Evolutionary conservation across 2,329 filamentous ascomycete species (phyloP), one percentile per base, ranked within the genome.

Genomic region (Ploettnerulaceae sp.): DNA sequence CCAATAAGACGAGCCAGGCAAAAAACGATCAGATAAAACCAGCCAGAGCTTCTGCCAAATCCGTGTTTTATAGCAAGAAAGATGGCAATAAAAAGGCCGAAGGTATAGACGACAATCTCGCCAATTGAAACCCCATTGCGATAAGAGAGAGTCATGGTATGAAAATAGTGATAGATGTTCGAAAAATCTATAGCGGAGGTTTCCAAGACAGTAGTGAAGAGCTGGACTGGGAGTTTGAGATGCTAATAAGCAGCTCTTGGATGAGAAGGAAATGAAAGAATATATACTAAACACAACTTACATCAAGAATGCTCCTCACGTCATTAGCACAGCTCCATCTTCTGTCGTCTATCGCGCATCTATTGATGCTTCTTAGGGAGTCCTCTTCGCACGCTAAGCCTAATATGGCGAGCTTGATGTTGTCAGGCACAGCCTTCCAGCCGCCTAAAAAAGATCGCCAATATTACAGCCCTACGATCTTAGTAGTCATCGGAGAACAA

Each of bases 21-120:
- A 58, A 82, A 75, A 24, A 77, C 55, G 35, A 74, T 56, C 5
- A 80, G 66, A 58, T 73, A 78, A 9, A 75, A 55, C 71, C 75
- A 81, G 32, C 76, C 77, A 0, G 69, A 65, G 46, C 64, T 70
- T 33, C 66, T 66, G 3, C 62, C 55, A 52, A 73, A 69, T 41
- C 72, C 70, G 52, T 75, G 71, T n/a, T 67, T 67, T 29, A 64
- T 49, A 17, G 61, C 58, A 8, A 75, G 65, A 24, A 67, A 57
- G 31, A 67, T 44, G 9, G 65, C 65, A 24, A 70, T 39, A 39
- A 60, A 31, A 12, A 74, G 58, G 17, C 59, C 38, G 1, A 68
- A 69, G 1, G 61, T 25, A 47, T 71, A 75, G 36, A 71, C 40
- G 32, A 64, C 47, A 31, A 75, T 59, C 49, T 73, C 61, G 7